These are phyloP conservation scores for Ceriops tagal DNA, from an alignment of 345 rosid species.

Conservation along the genomic window DNA sequence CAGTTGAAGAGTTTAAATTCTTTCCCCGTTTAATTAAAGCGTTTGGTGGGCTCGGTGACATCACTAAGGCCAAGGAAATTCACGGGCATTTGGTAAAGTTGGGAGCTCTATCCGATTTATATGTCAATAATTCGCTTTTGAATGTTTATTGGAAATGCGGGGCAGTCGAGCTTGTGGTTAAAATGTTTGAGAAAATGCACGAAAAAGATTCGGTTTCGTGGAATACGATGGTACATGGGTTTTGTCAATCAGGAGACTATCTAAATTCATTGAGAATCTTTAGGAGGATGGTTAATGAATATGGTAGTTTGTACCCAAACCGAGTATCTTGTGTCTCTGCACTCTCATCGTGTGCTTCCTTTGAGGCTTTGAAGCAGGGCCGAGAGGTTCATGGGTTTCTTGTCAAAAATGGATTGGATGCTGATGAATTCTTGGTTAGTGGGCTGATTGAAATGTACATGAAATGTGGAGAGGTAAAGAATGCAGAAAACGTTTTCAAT, in stretches of 20 bases:
- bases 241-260: constrained; percentile 23
- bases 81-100: constrained; percentile 41
- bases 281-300: constrained; percentile 27
- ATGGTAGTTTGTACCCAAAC: constrained; percentile 14
- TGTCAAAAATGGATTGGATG: constrained; percentile 27
- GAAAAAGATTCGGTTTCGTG: constrained; percentile 38
- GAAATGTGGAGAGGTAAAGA: constrained; percentile 40
- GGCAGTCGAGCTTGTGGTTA: constrained; percentile 22
- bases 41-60: constrained; percentile 29
- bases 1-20: constrained; percentile 26
- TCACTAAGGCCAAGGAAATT: constrained; percentile 28
- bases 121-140: constrained; percentile 34
- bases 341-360: constrained; percentile 36
- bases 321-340: constrained; percentile 34
- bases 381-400: constrained; percentile 39
- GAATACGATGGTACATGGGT: constrained; percentile 45
- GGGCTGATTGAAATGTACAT: constrained; percentile 43
- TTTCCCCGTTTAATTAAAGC: constrained; percentile 47
- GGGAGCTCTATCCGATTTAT: constrained; percentile 29
- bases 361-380: constrained; percentile 29
- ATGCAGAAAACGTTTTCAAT: constrained; percentile 29
- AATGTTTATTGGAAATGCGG: constrained; percentile 32
- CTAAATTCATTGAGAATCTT: constrained; percentile 26
- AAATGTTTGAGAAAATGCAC: constrained; percentile 36
- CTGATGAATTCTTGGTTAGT: constrained; percentile 36